These are phyloP conservation scores for Xanthoceras sorbifolium DNA, from an alignment of 345 rosid genomes.

Conservation along the genomic window DNA sequence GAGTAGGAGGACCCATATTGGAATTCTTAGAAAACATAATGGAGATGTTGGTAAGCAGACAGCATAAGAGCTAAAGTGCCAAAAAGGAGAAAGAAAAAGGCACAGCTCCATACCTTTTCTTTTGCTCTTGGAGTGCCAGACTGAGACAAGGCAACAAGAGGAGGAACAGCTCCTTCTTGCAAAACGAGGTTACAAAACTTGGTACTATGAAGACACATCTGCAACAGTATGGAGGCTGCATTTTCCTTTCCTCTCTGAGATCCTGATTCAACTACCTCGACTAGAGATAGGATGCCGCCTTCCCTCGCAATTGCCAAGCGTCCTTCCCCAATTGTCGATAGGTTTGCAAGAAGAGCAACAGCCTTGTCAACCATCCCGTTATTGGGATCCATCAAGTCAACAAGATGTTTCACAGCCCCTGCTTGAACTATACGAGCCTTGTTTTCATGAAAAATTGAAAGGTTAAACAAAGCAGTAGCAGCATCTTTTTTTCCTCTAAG, in stretches of 20 bases:
- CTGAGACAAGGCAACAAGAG: constrained; percentile 90
- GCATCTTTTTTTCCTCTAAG: constrained; percentile 93
- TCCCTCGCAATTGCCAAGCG: constrained; percentile 64
- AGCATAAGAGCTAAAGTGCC: not conserved
- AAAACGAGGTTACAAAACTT: constrained; percentile 85
- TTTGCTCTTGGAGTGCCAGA: constrained; percentile 94
- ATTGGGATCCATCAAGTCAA: constrained; percentile 68
- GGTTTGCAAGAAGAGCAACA: constrained; percentile 84
- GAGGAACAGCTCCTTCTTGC: constrained; percentile 97
- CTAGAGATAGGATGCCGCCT: constrained; percentile 77
- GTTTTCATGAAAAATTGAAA: constrained; percentile 90
- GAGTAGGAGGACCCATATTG: not conserved
- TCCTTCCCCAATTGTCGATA: constrained; percentile 81
- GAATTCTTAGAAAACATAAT: not conserved
- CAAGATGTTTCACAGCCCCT: constrained; percentile 84
- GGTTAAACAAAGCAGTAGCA: constrained; percentile 85
- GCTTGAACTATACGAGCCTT: constrained; percentile 92
- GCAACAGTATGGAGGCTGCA: constrained; percentile 79
- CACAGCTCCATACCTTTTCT: constrained; percentile 67
- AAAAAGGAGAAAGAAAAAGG: not conserved
- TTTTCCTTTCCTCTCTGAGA: constrained; percentile 94
- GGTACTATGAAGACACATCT: constrained; percentile 74
- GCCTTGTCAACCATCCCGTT: constrained; percentile 91
- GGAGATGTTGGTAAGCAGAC: not conserved
- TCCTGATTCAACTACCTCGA: constrained; percentile 82